Percentiles rank a stretch among this genome's conserved stretches.
phyloP scores from a whole-genome alignment of 176 grass and related monocot species.

The Musa schizocarpa region DNA sequence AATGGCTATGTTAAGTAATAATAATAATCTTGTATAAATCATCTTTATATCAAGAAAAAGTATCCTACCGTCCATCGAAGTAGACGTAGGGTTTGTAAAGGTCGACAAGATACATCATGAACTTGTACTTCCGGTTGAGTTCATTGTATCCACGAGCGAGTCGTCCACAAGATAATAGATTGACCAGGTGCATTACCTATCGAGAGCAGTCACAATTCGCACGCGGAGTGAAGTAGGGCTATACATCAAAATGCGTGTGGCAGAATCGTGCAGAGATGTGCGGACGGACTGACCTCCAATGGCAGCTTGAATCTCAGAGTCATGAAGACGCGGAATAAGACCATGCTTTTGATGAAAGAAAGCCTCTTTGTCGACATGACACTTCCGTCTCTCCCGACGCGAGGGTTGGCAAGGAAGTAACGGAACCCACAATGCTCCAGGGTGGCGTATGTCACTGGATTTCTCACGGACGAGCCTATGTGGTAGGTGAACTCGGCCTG shows the following conservation, averaged over 20 bases:
- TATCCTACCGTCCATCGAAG: constrained; percentile 39
- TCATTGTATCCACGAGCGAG: constrained; percentile 17
- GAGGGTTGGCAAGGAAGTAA: constrained; percentile 66
- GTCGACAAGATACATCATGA: constrained; percentile 50
- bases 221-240: too few relatives aligned
- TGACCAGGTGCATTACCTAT: constrained; percentile 34
- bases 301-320: constrained; percentile 54
- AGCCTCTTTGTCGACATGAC: constrained; percentile 37
- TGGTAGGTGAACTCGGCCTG: background rate
- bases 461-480: background rate
- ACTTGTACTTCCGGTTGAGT: constrained; percentile 30
- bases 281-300: background rate
- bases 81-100: constrained; percentile 51
- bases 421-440: background rate
- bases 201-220: too few relatives aligned
- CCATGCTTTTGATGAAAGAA: constrained; percentile 43
- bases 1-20: too few relatives aligned
- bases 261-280: too few relatives aligned
- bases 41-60: background rate
- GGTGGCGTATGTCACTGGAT: background rate
- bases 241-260: too few relatives aligned
- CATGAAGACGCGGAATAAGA: constrained; percentile 44
- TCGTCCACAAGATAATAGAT: constrained; percentile 7
- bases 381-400: constrained; percentile 42
- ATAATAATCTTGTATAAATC: background rate